A percentile compares a stretch with the other conserved stretches of the same genome.
Evolutionary conservation across 495 filamentous ascomycete species (phyloP).

Genomic region (Tuber melanosporum): DNA sequence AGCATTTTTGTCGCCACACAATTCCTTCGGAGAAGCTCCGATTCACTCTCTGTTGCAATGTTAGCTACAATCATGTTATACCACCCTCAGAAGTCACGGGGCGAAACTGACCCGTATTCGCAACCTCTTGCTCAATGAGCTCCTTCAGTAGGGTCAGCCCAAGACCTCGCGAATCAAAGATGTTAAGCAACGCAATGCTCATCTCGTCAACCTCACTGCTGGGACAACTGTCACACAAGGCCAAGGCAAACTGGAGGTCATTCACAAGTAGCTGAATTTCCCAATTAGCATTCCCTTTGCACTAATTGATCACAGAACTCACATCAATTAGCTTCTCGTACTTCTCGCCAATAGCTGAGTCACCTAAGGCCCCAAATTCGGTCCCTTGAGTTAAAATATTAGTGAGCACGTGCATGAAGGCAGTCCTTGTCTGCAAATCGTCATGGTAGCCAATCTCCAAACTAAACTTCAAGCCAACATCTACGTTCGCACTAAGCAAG

Average conservation of each 20-base stretch:
- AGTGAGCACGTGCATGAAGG: constrained; percentile 60
- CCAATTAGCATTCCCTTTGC: neutral
- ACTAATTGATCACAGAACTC: constrained; percentile 23
- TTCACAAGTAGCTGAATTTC: constrained; percentile 50
- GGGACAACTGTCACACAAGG: constrained; percentile 58
- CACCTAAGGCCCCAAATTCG: constrained; percentile 60
- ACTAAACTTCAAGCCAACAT: constrained; percentile 60
- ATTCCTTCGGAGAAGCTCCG: constrained; percentile 56
- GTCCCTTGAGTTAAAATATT: constrained; percentile 63
- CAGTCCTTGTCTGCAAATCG: constrained; percentile 59
- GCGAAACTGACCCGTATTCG: constrained; percentile 50
- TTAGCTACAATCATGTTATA: constrained; percentile 18
- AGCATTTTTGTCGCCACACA: constrained; percentile 65
- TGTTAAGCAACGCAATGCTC: constrained; percentile 57
- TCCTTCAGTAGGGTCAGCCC: constrained; percentile 57
- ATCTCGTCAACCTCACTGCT: constrained; percentile 61
- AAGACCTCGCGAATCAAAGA: constrained; percentile 58
- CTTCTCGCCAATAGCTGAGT: constrained; percentile 58
- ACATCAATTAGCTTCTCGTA: constrained; percentile 58
- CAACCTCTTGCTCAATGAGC: constrained; percentile 59
- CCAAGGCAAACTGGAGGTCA: constrained; percentile 55
- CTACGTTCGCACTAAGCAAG: constrained; percentile 60
- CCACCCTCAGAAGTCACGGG: neutral
- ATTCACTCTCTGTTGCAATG: constrained; percentile 50
- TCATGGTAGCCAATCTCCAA: constrained; percentile 62